Percentiles rank a stretch among this genome's conserved stretches.
Evolutionary conservation across 2,329 filamentous ascomycete species (phyloP).

Genomic region (Calycina marina): DNA sequence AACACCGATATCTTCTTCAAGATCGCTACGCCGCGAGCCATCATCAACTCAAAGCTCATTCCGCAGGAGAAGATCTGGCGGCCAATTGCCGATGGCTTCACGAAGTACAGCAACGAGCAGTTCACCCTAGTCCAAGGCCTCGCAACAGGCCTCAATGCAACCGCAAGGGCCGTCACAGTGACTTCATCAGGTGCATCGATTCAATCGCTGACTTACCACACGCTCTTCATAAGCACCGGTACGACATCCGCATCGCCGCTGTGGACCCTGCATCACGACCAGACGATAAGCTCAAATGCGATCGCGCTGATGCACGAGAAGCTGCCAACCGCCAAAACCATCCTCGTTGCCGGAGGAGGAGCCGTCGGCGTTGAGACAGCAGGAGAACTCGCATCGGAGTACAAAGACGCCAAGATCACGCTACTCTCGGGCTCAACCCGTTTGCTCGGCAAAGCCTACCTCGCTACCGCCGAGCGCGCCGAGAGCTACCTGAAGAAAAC

Average conservation of each 20-base stretch:
- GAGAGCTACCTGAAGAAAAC: slow-evolving; percentile 26
- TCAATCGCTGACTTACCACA: slow-evolving; percentile 24
- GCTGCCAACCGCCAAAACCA: slow-evolving; percentile 26
- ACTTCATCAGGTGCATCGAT: slow-evolving; percentile 2
- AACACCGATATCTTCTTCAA: slow-evolving; percentile 29
- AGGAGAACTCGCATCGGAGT: slow-evolving; percentile 28
- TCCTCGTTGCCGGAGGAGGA: slow-evolving; percentile 31
- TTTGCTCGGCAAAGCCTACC: slow-evolving; percentile 25
- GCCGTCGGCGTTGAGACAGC: slow-evolving; percentile 32
- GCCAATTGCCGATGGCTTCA: slow-evolving; percentile 25
- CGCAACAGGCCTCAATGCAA: slow-evolving; percentile 24
- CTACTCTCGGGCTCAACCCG: slow-evolving; percentile 26
- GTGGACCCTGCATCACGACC: slow-evolving; percentile 25
- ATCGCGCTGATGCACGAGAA: slow-evolving; percentile 28
- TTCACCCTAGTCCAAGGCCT: slow-evolving; percentile 31
- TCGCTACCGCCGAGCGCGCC: slow-evolving; percentile 28
- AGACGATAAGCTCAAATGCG: slow-evolving; percentile 19
- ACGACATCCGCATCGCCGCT: slow-evolving; percentile 30
- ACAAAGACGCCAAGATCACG: slow-evolving; percentile 29
- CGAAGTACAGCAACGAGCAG: slow-evolving; percentile 22
- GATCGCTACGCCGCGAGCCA: slow-evolving; percentile 30
- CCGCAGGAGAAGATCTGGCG: slow-evolving; percentile 30
- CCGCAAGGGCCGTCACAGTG: slow-evolving; percentile 22
- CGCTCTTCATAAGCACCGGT: slow-evolving; percentile 35
- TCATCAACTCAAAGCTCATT: slow-evolving; percentile 31